A percentile compares a stretch with the other conserved stretches of the same genome.
Conservation (phyloP, 805 yeast species). For the Torulaspora franciscae region DNA sequence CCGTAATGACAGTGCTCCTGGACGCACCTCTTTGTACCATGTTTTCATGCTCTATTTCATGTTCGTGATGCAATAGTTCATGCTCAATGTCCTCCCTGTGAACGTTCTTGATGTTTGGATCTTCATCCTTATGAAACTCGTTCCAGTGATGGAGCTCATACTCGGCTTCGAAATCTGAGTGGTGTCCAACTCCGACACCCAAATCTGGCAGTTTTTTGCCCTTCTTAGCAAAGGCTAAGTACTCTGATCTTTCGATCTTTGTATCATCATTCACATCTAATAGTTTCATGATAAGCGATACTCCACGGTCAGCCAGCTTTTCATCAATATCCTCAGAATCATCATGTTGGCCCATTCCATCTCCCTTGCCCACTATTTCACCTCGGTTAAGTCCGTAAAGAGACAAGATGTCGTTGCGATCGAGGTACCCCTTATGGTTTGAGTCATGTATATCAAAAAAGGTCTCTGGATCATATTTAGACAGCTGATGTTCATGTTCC, state of each 20-base stretch:
- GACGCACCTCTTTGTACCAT: conserved; percentile 35
- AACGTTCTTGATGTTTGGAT: conserved; percentile 73
- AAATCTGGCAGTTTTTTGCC: conserved; percentile 85
- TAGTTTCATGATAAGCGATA: conserved; percentile 48
- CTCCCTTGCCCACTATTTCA: conserved; percentile 77
- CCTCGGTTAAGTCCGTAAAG: conserved; percentile 75
- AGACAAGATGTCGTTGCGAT: conserved; percentile 60
- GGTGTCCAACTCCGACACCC: conserved; percentile 92
- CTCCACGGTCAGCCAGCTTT: conserved; percentile 50
- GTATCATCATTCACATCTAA: conserved; percentile 68
- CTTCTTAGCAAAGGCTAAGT: conserved; percentile 50
- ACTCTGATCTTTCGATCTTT: conserved; percentile 60
- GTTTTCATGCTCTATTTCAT: conserved; percentile 64
- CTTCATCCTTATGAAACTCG: conserved; percentile 65
- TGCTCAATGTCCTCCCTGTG: conserved; percentile 88
- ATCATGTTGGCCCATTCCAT: conserved; percentile 80
- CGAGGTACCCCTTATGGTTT: conserved; percentile 52
- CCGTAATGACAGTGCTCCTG: conserved; percentile 36
- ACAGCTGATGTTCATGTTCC: conserved; percentile 80
- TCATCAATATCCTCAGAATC: conserved; percentile 57
- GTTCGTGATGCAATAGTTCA: conserved; percentile 79
- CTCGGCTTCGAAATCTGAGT: conserved; percentile 87
- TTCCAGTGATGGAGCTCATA: conserved; percentile 96
- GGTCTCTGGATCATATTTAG: conserved; percentile 63
- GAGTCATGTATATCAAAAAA: conserved; percentile 81